Percentiles rank a stretch among this genome's conserved stretches.
Conservation (phyloP, 768 basidiomycete genomes). For the Mycena leptocephala region DNA sequence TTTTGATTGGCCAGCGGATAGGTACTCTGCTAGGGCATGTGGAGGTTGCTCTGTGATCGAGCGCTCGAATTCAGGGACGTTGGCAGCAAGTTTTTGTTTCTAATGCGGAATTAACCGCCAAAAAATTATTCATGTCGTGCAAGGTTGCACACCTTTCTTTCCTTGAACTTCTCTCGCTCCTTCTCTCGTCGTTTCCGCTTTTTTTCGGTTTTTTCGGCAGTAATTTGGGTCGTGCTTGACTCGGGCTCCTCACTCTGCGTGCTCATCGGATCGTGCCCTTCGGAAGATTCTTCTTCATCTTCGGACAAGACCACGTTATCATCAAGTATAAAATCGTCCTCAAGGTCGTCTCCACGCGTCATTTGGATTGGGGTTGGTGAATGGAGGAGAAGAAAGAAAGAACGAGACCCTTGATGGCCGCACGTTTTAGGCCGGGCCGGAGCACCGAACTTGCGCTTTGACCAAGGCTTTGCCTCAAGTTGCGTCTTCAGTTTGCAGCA, state of each 20-base stretch:
- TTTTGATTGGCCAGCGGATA: constrained; percentile 78
- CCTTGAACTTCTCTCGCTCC: constrained; percentile 77
- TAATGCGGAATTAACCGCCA: constrained; percentile 46
- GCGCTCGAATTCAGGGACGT: constrained; percentile 51
- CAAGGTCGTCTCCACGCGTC: constrained; percentile 82
- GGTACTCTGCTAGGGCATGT: constrained; percentile 71
- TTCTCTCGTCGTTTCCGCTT: constrained; percentile 84
- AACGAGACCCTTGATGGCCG: neutral
- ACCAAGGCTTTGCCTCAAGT: no score
- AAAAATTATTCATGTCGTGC: neutral
- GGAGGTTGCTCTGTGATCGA: constrained; percentile 75
- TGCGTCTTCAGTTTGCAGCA: no score
- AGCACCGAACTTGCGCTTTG: neutral
- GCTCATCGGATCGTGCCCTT: constrained; percentile 39
- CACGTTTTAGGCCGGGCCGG: neutral
- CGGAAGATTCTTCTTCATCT: constrained; percentile 65
- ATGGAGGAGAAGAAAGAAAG: neutral
- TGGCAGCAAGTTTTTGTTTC: constrained; percentile 74
- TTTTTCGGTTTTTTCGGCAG: constrained; percentile 57
- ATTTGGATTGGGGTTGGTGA: constrained; percentile 38
- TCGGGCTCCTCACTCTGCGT: constrained; percentile 46
- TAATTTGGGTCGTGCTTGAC: constrained; percentile 27
- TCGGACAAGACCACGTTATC: constrained; percentile 77
- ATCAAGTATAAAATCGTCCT: constrained; percentile 86
- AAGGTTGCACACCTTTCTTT: constrained; percentile 64